These are phyloP conservation scores for Penicillium samsonianum DNA, from an alignment of 495 filamentous ascomycete genomes.

Conservation along the genomic window DNA sequence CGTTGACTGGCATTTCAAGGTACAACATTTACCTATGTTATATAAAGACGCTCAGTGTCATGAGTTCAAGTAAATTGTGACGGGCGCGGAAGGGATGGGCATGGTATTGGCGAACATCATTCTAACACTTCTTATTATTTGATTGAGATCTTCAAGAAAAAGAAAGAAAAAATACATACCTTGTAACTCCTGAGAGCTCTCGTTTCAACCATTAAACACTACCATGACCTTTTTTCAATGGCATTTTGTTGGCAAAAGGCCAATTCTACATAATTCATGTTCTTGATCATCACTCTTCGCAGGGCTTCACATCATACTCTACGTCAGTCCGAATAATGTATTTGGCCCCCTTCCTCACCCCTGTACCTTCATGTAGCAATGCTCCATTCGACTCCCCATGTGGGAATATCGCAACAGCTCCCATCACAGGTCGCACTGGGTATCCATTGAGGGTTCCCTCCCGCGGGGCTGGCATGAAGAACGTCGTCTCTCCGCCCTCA, in stretches of 20 bases:
- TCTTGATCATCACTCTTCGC: constrained; percentile 10
- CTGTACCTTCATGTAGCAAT: constrained; percentile 42
- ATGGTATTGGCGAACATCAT: too few species aligned
- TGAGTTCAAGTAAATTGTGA: neutral
- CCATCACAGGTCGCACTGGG: constrained; percentile 44
- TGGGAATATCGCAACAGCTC: constrained; percentile 42
- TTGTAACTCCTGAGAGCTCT: neutral
- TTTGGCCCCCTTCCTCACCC: constrained; percentile 41
- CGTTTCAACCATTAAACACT: neutral
- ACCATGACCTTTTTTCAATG: neutral
- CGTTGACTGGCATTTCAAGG: neutral
- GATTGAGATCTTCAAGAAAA: neutral
- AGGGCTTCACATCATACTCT: constrained; percentile 43
- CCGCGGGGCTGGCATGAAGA: constrained; percentile 38
- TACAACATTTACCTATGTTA: neutral
- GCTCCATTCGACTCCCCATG: constrained; percentile 44
- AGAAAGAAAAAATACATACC: neutral
- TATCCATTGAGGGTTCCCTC: constrained; percentile 43
- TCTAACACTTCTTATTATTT: neutral
- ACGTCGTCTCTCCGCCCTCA: constrained; percentile 44
- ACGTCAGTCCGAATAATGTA: constrained; percentile 45
- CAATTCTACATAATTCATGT: constrained; percentile 5
- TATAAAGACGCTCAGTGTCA: neutral
- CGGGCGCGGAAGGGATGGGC: neutral
- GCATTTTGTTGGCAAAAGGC: neutral